Evolutionary conservation across 352 stramenopile species (phyloP), one percentile per base, ranked within the genome.

Genomic region (Salisapilia sapeloensis): DNA sequence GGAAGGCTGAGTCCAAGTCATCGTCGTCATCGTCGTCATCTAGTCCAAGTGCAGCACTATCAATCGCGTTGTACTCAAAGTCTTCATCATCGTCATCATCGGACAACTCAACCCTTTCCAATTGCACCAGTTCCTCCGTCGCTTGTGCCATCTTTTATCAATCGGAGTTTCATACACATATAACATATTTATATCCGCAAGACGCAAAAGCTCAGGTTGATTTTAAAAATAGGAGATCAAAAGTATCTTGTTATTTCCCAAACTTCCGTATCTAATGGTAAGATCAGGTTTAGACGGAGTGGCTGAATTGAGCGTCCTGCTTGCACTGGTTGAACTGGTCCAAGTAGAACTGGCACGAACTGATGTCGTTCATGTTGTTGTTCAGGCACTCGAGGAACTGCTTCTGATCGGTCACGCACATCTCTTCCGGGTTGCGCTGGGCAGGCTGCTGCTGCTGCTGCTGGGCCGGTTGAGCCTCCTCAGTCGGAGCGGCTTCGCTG

Each of bases 291-390:
- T n/a, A n/a, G n/a, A n/a, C n/a, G n/a, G n/a, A n/a, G n/a, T n/a
- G n/a, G n/a, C n/a, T n/a, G n/a, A n/a, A n/a, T n/a, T n/a, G n/a
- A n/a, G n/a, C n/a, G n/a, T 83, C 50, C 49, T 72, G 53, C 59
- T 86, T 76, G 71, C 74, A 89, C 46, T 76, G 51, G 60, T 86
- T 85, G 56, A 82, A 83, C 47, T 81, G 61, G 47, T 92, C 74
- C 33, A 92, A 62, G 46, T 85, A 89, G 51, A 82, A 92, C 49
- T 92, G 74, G 56, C 76, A 92, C 26, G 71, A 53, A 45, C 56
- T 76, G 40, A 86, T 86, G 62, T 92, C 71, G 58, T 86, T 89
- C 45, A 50, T 52, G 64, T 86, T 85, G 31, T 51, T 56, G 57
- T 87, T 84, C 18, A 91, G 54, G 52, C 75, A 91, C 48, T 85